Conservation (phyloP, 352 stramenopile species). For the Phytophthora capsici region DNA sequence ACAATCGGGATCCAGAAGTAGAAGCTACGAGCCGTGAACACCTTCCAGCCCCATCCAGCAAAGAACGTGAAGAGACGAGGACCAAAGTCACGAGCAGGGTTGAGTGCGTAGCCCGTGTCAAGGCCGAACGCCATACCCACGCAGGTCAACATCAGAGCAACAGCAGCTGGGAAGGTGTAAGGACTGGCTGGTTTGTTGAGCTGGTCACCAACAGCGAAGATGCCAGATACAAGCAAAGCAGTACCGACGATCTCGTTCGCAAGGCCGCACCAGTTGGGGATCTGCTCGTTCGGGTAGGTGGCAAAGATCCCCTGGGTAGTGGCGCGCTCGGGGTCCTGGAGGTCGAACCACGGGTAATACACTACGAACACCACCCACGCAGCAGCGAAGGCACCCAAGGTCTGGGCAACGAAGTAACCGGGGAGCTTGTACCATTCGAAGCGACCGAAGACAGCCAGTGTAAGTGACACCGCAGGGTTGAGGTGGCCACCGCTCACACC, state of each 20-base stretch:
- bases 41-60: conserved; percentile 48
- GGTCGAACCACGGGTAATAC: conserved; percentile 63
- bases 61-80: conserved; percentile 53
- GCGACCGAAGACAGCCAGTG: conserved; percentile 46
- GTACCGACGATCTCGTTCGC: conserved; percentile 52
- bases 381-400: conserved; percentile 48
- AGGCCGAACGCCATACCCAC: conserved; percentile 45
- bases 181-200: conserved; percentile 47
- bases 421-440: conserved; percentile 61
- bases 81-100: conserved; percentile 52
- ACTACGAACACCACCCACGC: conserved; percentile 53
- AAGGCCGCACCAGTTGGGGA: conserved; percentile 49
- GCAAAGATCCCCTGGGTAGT: conserved; percentile 54
- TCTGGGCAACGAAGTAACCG: conserved; percentile 56
- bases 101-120: conserved; percentile 47
- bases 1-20: conserved; percentile 57
- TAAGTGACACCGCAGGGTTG: conserved; percentile 64
- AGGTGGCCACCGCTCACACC: conserved; percentile 65
- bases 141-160: conserved; percentile 40
- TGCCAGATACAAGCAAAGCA: conserved; percentile 46
- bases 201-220: conserved; percentile 50
- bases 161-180: conserved; percentile 39
- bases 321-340: conserved; percentile 40
- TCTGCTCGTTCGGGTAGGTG: conserved; percentile 50
- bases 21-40: conserved; percentile 36